These are phyloP conservation scores for Zygoascus sp. DNA, from an alignment of 1,139 yeast genomes.

Conservation along the genomic window DNA sequence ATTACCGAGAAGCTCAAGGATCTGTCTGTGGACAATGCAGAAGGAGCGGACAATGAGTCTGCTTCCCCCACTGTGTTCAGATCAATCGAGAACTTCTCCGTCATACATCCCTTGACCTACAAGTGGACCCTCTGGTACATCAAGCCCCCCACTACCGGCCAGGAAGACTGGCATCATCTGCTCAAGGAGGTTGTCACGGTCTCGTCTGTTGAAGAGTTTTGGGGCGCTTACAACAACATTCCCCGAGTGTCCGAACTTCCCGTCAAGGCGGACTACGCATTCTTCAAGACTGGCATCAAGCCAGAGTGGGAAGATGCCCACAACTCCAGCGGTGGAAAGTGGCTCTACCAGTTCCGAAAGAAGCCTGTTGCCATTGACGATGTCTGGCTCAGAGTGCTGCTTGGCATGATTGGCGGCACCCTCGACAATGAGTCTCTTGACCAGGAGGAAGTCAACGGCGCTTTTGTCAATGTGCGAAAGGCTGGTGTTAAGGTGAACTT, in stretches of 20 bases:
- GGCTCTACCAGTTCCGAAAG: slow-evolving; percentile 76
- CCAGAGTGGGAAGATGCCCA: slow-evolving; percentile 98
- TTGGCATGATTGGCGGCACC: slow-evolving; percentile 94
- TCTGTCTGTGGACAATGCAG: slow-evolving; percentile 19
- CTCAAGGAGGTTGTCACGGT: slow-evolving; percentile 91
- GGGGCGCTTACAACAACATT: slow-evolving; percentile 96
- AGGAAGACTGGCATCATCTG: slow-evolving; percentile 89
- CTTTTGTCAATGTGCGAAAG: slow-evolving; percentile 83
- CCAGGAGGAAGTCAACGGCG: slow-evolving; percentile 82
- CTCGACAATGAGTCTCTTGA: slow-evolving; percentile 62
- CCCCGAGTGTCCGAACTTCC: slow-evolving; percentile 93
- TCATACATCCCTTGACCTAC: slow-evolving; percentile 86
- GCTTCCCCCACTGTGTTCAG: slow-evolving; percentile 52
- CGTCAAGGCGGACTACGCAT: slow-evolving; percentile 87
- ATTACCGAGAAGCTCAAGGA: slow-evolving; percentile 26
- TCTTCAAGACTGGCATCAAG: slow-evolving; percentile 88
- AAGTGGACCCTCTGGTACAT: slow-evolving; percentile 99
- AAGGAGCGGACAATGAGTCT: slow-evolving; percentile 15
- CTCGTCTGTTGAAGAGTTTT: slow-evolving; percentile 92
- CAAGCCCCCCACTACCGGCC: slow-evolving; percentile 64
- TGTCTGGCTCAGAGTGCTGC: slow-evolving; percentile 86
- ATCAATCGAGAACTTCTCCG: slow-evolving; percentile 64
- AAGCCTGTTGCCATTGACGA: slow-evolving; percentile 57
- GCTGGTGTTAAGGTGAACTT: slow-evolving; percentile 80
- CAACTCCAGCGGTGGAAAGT: slow-evolving; percentile 90